These are phyloP conservation scores for Boletus coccyginus DNA, from an alignment of 768 basidiomycete species.

Conservation along the genomic window DNA sequence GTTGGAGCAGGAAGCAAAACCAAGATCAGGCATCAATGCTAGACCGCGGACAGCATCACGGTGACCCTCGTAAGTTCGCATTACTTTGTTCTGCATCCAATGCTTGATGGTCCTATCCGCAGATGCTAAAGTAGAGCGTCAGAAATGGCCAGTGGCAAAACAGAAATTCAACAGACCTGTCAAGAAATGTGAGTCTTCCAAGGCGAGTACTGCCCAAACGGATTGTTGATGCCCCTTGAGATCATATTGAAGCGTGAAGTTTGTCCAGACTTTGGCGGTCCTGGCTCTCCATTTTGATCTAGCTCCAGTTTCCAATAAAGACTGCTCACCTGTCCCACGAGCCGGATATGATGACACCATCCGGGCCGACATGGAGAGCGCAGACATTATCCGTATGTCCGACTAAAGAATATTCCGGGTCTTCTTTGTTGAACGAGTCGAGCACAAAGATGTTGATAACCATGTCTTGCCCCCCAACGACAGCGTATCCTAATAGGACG, in stretches of 20 bases:
- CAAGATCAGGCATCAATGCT: conserved; percentile 75
- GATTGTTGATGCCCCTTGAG: conserved; percentile 86
- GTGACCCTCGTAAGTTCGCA: conserved; percentile 83
- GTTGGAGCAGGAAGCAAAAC: conserved; percentile 95
- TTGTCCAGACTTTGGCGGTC: conserved; percentile 92
- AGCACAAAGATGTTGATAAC: conserved; percentile 83
- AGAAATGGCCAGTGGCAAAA: neutral
- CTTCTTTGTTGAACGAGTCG: conserved; percentile 49
- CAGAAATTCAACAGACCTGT: conserved; percentile 57
- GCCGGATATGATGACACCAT: conserved; percentile 83
- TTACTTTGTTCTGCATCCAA: conserved; percentile 73
- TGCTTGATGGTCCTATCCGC: conserved; percentile 94
- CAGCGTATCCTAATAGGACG: conserved; percentile 62
- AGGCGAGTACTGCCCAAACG: conserved; percentile 88
- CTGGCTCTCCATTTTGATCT: conserved; percentile 40
- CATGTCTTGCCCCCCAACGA: conserved; percentile 87
- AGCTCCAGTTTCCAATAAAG: neutral
- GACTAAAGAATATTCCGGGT: conserved; percentile 78
- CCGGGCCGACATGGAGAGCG: conserved; percentile 65
- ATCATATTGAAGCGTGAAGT: conserved; percentile 67
- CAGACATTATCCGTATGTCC: conserved; percentile 94
- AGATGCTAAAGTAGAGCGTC: conserved; percentile 55
- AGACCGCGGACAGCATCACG: conserved; percentile 89
- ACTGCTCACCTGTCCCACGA: conserved; percentile 90
- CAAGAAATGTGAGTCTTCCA: conserved; percentile 73